Evolutionary conservation across 2,329 filamentous ascomycete genomes (phyloP).

Genomic region (Cyphellophora attinorum): DNA sequence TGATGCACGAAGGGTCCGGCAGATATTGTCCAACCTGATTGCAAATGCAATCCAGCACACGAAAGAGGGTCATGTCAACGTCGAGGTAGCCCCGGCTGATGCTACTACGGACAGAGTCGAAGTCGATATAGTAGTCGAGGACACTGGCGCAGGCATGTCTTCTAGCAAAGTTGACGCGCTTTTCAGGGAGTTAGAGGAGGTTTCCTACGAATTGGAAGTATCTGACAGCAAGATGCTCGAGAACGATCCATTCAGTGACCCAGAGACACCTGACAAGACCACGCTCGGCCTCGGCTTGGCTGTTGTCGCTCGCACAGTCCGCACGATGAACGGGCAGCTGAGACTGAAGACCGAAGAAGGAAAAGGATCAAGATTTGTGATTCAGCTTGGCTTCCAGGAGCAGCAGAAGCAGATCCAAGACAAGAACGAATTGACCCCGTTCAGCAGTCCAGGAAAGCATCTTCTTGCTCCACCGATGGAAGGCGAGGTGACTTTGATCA

Average conservation of each 20-base stretch:
- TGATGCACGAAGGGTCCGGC: slow-evolving; percentile 69
- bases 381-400: slow-evolving; percentile 59
- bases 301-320: slow-evolving; percentile 72
- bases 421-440: slow-evolving; percentile 1
- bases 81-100: slow-evolving; percentile 56
- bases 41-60: slow-evolving; percentile 82
- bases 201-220: slow-evolving; percentile 51
- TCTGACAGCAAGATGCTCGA: slow-evolving; percentile 51
- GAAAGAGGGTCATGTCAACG: slow-evolving; percentile 52
- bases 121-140: slow-evolving; percentile 65
- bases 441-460: slow-evolving; percentile 18
- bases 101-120: slow-evolving; percentile 46
- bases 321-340: slow-evolving; percentile 85
- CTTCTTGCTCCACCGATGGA: slow-evolving; percentile 8
- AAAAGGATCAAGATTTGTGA: slow-evolving; percentile 71
- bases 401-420: neutral
- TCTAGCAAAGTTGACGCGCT: slow-evolving; percentile 47
- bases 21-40: slow-evolving; percentile 72
- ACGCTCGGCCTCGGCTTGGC: slow-evolving; percentile 76
- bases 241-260: slow-evolving; percentile 29
- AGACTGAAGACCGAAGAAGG: slow-evolving; percentile 75
- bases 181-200: slow-evolving; percentile 58
- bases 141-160: slow-evolving; percentile 62
- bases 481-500: slow-evolving; percentile 30
- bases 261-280: slow-evolving; percentile 28